phyloP scores from a whole-genome alignment of 495 filamentous ascomycete genomes.

The Penicillium subrubescens region DNA sequence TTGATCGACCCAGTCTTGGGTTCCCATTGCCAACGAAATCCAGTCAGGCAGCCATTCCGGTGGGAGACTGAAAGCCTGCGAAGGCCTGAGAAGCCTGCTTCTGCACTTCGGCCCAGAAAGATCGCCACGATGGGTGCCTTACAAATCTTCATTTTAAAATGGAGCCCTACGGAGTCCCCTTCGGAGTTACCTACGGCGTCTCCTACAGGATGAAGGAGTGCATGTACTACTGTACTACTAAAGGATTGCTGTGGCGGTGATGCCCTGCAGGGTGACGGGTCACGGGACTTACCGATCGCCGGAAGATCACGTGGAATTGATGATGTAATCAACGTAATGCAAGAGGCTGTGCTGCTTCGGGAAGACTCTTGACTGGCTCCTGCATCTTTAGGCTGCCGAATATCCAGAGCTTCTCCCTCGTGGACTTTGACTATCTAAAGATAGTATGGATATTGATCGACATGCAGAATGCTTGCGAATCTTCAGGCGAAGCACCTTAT shows the following conservation, averaged over 20 bases:
- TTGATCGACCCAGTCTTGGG: slow-evolving; percentile 5
- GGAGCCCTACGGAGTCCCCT: background rate
- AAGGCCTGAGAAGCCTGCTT: background rate
- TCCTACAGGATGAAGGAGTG: background rate
- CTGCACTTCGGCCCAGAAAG: slow-evolving; percentile 2
- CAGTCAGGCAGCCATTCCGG: slow-evolving; percentile 10
- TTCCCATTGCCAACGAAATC: background rate
- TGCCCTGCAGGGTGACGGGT: slow-evolving; percentile 4
- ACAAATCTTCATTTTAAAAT: background rate
- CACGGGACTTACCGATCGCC: background rate
- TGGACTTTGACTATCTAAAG: background rate
- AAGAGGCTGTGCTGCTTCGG: background rate
- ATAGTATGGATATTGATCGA: background rate
- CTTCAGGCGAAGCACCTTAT: slow-evolving; percentile 3
- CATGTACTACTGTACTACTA: background rate
- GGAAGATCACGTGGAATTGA: background rate
- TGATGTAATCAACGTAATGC: background rate
- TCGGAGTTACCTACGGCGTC: background rate
- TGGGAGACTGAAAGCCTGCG: background rate
- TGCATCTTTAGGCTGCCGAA: slow-evolving; percentile 1
- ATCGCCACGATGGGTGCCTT: slow-evolving; percentile 8
- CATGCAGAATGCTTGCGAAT: slow-evolving; percentile 7
- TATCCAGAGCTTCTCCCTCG: background rate
- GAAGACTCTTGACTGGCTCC: background rate
- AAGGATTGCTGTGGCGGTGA: slow-evolving; percentile 6